Base-by-base conservation (phyloP, 805 yeast genomes). In the Kuraishia hungarica region DNA sequence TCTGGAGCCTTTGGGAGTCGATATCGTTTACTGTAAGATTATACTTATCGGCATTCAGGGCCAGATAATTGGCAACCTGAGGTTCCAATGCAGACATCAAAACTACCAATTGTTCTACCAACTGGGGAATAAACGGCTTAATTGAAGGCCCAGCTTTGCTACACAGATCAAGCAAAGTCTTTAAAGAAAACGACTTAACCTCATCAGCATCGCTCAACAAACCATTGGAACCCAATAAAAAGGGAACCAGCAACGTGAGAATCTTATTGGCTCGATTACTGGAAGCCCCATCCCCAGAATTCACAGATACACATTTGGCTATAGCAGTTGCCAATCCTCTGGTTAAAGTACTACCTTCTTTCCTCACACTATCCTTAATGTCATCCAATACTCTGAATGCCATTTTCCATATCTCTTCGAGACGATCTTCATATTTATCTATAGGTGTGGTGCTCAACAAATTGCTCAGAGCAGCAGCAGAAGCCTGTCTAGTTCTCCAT, bases 401-500 rank as follows among this genome's bases (percentile, higher is more conserved):
- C 87, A 89, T 84, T 4, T 78, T 75, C 97, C 97, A 93, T 35
- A 93, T 81, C 4, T 82, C 83, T 56, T 87, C 86, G 57, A 87
- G 63, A 10, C 71, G 64, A 11, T 64, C 59, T 43, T 80, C 80
- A 61, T 85, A 86, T 15, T 66, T 71, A 11, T 79, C 82, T 23
- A 81, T 61, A 0, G 84, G 76, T 24, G 79, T 75, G n/a, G 83
- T 76, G 58, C 84, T 87, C 15, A 94, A 68, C 20, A 93, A 68
- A 59, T 89, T 91, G 35, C 80, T 72, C 54, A 89, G 67, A 0
- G 91, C 97, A 10, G 79, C 66, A 0, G 93, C 76, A 66, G 94
- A 82, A 0, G 97, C 97, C 64, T 93, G 94, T 60, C 99, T 78
- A 0, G 86, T 89, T 61, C 98, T 79, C 97, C 98, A 94, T 68